A percentile compares a stretch with the other conserved stretches of the same genome.
Evolutionary conservation across 352 stramenopile species (phyloP).

Genomic region (Nothophytophthora sp.): DNA sequence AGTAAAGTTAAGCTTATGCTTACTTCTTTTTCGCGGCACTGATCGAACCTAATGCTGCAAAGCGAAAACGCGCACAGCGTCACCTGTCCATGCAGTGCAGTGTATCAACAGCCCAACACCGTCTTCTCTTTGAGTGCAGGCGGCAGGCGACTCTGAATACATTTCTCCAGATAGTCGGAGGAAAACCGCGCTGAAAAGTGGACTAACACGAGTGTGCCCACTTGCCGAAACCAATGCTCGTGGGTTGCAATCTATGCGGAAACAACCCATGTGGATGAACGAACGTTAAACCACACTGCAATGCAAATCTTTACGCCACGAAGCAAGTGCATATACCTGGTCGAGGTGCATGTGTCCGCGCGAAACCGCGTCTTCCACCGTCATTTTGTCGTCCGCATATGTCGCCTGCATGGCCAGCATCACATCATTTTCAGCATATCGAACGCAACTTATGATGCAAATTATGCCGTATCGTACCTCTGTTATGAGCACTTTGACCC

Average conservation of each 20-base stretch:
- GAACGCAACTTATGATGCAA: neutral
- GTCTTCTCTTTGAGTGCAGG: conserved; percentile 46
- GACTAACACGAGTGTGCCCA: conserved; percentile 63
- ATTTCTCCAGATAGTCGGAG: conserved; percentile 27
- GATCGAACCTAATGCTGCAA: too few relatives aligned
- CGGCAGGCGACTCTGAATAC: conserved; percentile 35
- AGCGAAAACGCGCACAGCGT: too few relatives aligned
- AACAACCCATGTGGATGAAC: too few relatives aligned
- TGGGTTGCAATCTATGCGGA: conserved; percentile 50
- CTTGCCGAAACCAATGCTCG: conserved; percentile 42
- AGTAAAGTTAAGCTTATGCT: too few relatives aligned
- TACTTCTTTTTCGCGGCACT: too few relatives aligned
- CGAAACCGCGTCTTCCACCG: conserved; percentile 33
- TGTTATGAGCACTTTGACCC: conserved; percentile 72
- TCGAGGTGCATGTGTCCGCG: conserved; percentile 79
- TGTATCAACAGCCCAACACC: conserved; percentile 22
- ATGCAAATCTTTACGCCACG: too few relatives aligned
- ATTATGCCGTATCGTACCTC: conserved; percentile 41
- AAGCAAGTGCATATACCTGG: conserved; percentile 59
- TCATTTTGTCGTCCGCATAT: conserved; percentile 58
- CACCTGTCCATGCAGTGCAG: too few relatives aligned
- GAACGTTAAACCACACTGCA: too few relatives aligned
- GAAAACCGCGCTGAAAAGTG: conserved; percentile 78
- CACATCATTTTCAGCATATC: neutral
- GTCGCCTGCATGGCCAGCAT: conserved; percentile 46